Base-by-base conservation (phyloP, 1,284 basidiomycete genomes). In the Pseudozyma pruni region DNA sequence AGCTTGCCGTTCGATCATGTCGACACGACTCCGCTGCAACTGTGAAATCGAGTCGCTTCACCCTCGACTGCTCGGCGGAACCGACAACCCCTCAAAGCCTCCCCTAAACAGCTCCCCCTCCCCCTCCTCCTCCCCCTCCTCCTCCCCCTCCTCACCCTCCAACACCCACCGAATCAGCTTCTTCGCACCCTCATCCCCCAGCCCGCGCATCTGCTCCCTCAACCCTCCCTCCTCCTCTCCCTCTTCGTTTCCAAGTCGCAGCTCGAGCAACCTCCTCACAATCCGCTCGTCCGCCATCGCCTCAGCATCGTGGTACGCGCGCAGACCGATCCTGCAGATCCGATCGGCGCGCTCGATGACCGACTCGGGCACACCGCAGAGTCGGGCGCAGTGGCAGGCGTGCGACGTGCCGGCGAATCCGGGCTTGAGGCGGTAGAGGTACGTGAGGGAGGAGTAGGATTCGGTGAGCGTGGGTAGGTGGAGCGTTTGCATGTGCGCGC, bases 401-500 rank as follows among this genome's bases (percentile, higher is more conserved):
- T 66, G 58, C 11, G 61, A 66, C 0, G 58, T 54, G 35, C 58
- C 43, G 0, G 69, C 62, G 17, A 72, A 66, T 1, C 69, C 69
- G 16, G 62, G 57, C 7, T 50, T 47, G 16, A 72, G 57, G 1
- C 62, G 62, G 31, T 66, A 72, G 22, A 72, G 58, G 40, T 58
- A 72, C 4, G 58, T 72, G 39, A 72, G 62, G 9, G 50, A 51
- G 35, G 31, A 43, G 52, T 44, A 50, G 23, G 45, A 9, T 11
- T 58, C 31, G 10, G 41, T 40, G 35, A 56, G 39, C 31, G 41
- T 56, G 10, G 61, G 62, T 2, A 72, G 62, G 19, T 58, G 57
- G 29, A 66, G 42, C 5, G 62, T 62, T 31, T 67, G 69, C 69
- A 72, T 72, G 62, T 72, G 69, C 3, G 57, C 69, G 17, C 54